Conservation (phyloP, 2,329 filamentous ascomycete species). For the Dichotomopilus funicola region DNA sequence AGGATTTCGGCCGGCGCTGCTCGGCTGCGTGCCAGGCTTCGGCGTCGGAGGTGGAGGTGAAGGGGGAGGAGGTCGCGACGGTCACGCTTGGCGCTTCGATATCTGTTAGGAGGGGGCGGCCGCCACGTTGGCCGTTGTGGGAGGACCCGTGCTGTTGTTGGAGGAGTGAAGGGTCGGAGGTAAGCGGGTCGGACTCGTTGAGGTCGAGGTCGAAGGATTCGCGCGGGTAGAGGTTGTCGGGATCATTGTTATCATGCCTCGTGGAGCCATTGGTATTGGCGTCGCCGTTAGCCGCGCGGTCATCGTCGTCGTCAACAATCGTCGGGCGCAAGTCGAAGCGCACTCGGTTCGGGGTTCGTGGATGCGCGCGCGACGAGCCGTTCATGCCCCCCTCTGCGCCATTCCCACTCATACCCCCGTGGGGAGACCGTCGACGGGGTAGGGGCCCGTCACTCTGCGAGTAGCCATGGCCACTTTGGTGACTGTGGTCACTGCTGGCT, state of each 20-base stretch:
- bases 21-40: conserved; percentile 47
- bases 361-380: not conserved
- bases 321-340: conserved; percentile 59
- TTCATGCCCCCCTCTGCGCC: too few species aligned
- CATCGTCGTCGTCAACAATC: conserved; percentile 29
- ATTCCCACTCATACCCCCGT: not conserved
- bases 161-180: conserved; percentile 27
- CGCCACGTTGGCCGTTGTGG: too few species aligned
- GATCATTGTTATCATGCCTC: not conserved
- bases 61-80: conserved; percentile 34
- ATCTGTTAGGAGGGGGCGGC: conserved; percentile 66
- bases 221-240: conserved; percentile 18
- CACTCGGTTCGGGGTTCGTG: conserved; percentile 60
- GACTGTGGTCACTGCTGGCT: conserved; percentile 8
- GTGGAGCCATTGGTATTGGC: conserved; percentile 1
- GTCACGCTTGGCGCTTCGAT: conserved; percentile 75
- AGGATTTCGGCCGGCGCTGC: conserved; percentile 68
- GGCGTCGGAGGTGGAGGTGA: conserved; percentile 22
- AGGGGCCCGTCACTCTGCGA: conserved; percentile 1
- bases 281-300: conserved; percentile 10
- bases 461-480: not conserved
- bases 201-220: conserved; percentile 29
- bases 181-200: conserved; percentile 28
- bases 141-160: conserved; percentile 52
- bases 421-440: conserved; percentile 7